Evolutionary conservation across 2,329 filamentous ascomycete species (phyloP).

Genomic region (Aspergillus sp.): DNA sequence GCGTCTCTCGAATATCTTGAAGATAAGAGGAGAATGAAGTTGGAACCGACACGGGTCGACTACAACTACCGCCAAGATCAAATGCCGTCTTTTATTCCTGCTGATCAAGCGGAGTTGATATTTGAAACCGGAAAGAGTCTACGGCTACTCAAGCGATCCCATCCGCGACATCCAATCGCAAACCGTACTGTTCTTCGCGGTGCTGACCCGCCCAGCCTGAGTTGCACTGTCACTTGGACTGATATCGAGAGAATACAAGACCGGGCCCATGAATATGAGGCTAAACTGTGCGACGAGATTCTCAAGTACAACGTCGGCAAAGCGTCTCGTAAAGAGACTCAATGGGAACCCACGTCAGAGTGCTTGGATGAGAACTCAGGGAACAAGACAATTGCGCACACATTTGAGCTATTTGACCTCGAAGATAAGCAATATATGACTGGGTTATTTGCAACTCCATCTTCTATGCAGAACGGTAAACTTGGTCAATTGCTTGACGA

Average conservation of each 20-base stretch:
- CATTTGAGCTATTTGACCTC: slow-evolving; percentile 29
- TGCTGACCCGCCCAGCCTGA: slow-evolving; percentile 47
- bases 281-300: slow-evolving; percentile 27
- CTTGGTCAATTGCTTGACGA: slow-evolving; percentile 21
- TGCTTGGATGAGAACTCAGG: not conserved
- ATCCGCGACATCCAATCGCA: slow-evolving; percentile 61
- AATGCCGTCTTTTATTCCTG: slow-evolving; percentile 62
- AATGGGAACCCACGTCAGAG: not conserved
- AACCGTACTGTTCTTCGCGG: slow-evolving; percentile 39
- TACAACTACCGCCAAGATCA: slow-evolving; percentile 43
- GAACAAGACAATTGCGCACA: slow-evolving; percentile 8
- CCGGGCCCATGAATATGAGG: slow-evolving; percentile 42
- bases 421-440: slow-evolving; percentile 18
- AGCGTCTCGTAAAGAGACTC: slow-evolving; percentile 14
- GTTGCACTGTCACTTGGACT: slow-evolving; percentile 65
- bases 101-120: slow-evolving; percentile 60
- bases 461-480: slow-evolving; percentile 18
- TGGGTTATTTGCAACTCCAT: slow-evolving; percentile 14
- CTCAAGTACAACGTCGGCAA: slow-evolving; percentile 25
- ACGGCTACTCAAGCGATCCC: slow-evolving; percentile 59
- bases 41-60: slow-evolving; percentile 53
- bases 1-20: slow-evolving; percentile 52
- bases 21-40: slow-evolving; percentile 49
- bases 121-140: slow-evolving; percentile 73
- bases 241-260: slow-evolving; percentile 56